A percentile compares a stretch with the other conserved stretches of the same genome.
Evolutionary conservation across 176 grass and related monocot genomes (phyloP).

Genomic region (Poa pratensis): DNA sequence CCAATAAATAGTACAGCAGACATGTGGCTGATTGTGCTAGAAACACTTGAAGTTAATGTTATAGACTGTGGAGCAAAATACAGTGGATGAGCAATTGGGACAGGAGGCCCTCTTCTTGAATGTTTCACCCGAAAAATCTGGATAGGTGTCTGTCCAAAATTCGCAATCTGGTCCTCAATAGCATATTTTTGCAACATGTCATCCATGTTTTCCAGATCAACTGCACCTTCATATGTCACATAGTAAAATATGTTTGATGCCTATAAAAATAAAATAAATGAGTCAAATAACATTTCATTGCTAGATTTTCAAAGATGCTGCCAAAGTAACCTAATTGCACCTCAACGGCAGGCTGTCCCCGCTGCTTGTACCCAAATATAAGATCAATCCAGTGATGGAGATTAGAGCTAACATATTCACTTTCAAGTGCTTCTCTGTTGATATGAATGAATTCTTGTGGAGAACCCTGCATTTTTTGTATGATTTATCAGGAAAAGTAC

Average conservation of each 20-base stretch:
- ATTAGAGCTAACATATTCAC: constrained; percentile 99
- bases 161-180: constrained; percentile 99
- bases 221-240: constrained; percentile 93
- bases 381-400: constrained; percentile 96
- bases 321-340: constrained; percentile 31
- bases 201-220: constrained; percentile 99
- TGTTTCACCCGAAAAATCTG: constrained; percentile 97
- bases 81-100: constrained; percentile 88
- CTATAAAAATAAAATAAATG: constrained; percentile 52
- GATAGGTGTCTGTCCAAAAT: constrained; percentile 75
- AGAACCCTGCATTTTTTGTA: constrained; percentile 66
- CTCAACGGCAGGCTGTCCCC: constrained; percentile 56
- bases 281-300: constrained; percentile 25
- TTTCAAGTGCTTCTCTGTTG: constrained; percentile 94
- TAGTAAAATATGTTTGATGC: constrained; percentile 99
- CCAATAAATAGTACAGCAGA: constrained; percentile 79
- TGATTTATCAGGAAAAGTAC: constrained; percentile 27
- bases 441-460: constrained; percentile 90
- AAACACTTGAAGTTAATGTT: constrained; percentile 66
- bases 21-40: constrained; percentile 51
- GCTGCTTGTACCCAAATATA: constrained; percentile 96
- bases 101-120: constrained; percentile 91
- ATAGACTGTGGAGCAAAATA: constrained; percentile 97
- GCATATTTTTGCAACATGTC: constrained; percentile 93
- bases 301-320: constrained; percentile 19